A percentile compares a stretch with the other conserved stretches of the same genome.
Conservation (phyloP, 1,284 basidiomycete species). For the Trametes hirsuta region DNA sequence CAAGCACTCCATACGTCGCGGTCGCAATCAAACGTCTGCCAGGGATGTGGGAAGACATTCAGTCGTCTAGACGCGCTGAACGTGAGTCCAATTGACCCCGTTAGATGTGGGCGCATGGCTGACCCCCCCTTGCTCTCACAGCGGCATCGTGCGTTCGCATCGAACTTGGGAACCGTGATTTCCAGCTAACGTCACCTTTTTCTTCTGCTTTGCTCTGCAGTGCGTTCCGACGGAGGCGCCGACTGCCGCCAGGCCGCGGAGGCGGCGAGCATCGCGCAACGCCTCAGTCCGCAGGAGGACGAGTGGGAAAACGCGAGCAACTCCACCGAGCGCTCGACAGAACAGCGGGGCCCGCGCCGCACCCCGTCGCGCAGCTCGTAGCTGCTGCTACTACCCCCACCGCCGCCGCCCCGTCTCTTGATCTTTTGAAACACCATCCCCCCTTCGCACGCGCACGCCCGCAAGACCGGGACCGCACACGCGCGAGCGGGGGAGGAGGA, state of each 20-base stretch:
- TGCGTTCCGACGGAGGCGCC: constrained; percentile 80
- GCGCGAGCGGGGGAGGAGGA: neutral
- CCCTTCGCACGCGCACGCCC: neutral
- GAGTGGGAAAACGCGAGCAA: constrained; percentile 36
- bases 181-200: constrained; percentile 11
- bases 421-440: neutral
- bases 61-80: constrained; percentile 93
- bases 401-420: neutral
- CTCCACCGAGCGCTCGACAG: constrained; percentile 31
- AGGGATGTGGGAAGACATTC: constrained; percentile 93
- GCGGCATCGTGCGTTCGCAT: constrained; percentile 40
- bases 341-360: constrained; percentile 26
- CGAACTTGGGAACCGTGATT: constrained; percentile 10
- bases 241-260: constrained; percentile 57
- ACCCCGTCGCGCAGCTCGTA: constrained; percentile 20
- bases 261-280: constrained; percentile 33
- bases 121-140: constrained; percentile 26
- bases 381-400: neutral
- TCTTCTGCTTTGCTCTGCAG: constrained; percentile 43
- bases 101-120: constrained; percentile 18
- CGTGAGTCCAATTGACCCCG: constrained; percentile 53
- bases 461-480: too few species aligned
- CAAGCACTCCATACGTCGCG: constrained; percentile 87
- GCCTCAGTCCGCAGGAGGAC: constrained; percentile 34
- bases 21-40: constrained; percentile 84